Conservation (phyloP, 2,329 filamentous ascomycete genomes). For the Hypoxylon sp. region DNA sequence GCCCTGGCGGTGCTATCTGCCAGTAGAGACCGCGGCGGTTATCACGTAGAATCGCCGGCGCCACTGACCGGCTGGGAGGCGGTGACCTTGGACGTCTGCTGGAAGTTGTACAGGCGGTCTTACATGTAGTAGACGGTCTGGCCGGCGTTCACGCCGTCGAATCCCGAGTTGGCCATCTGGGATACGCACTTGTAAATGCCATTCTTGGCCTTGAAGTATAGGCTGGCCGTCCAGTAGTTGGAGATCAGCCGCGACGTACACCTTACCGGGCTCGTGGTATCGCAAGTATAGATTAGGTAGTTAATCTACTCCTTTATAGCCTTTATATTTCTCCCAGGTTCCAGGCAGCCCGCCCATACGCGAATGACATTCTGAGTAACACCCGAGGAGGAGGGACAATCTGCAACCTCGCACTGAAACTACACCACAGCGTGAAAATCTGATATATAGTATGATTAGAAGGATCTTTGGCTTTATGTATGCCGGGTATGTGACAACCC, state of each 20-base stretch:
- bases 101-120: constrained; percentile 24
- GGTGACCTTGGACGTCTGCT: constrained; percentile 11
- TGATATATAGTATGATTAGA: constrained; percentile 14
- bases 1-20: not conserved
- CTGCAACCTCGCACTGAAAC: constrained; percentile 11
- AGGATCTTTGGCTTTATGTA: constrained; percentile 14
- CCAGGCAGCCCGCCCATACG: constrained; percentile 18
- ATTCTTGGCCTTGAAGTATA: constrained; percentile 6
- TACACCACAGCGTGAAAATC: not conserved
- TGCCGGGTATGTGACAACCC: constrained; percentile 22
- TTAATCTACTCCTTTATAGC: constrained; percentile 1
- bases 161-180: constrained; percentile 5
- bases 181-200: not conserved
- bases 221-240: constrained; percentile 3
- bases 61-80: constrained; percentile 14
- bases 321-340: constrained; percentile 14
- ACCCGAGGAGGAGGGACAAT: not conserved
- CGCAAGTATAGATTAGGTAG: not conserved
- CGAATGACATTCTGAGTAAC: constrained; percentile 7
- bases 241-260: constrained; percentile 8
- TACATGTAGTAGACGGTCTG: constrained; percentile 19
- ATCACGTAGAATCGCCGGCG: no score
- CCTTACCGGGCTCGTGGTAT: constrained; percentile 7
- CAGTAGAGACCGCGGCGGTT: no score
- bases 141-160: constrained; percentile 9